Percentiles rank a stretch among this genome's conserved stretches.
Evolutionary conservation across 768 basidiomycete species (phyloP).

Genomic region (Phlebiopsis flavidoalba): DNA sequence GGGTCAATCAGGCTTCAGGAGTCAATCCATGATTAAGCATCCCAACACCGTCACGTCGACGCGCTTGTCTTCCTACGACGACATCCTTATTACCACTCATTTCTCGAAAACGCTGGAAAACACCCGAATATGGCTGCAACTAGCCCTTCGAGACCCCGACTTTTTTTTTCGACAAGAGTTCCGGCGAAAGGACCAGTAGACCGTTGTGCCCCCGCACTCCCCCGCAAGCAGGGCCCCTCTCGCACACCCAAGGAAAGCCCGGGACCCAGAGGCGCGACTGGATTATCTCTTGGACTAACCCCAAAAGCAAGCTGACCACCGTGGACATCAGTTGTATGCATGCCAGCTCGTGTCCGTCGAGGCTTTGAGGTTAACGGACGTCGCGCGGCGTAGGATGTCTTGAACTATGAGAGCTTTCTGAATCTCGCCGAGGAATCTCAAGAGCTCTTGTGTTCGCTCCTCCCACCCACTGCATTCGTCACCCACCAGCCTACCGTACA

Average conservation of each 20-base stretch:
- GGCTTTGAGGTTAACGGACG: neutral
- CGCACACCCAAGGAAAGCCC: conserved; percentile 4
- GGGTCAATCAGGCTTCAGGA: too few species aligned
- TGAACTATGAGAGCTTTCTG: conserved; percentile 20
- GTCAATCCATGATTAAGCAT: too few species aligned
- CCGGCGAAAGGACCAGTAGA: conserved; percentile 5
- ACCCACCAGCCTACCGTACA: conserved; percentile 16
- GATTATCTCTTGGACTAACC: conserved; percentile 37
- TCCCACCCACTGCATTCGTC: conserved; percentile 26
- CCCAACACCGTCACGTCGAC: too few species aligned
- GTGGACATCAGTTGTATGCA: conserved; percentile 44
- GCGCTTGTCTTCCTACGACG: too few species aligned
- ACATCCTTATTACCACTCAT: too few species aligned
- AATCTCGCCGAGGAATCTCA: conserved; percentile 23
- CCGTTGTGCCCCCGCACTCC: neutral
- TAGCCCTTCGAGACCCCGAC: conserved; percentile 1
- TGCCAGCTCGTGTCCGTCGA: neutral
- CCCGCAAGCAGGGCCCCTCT: neutral
- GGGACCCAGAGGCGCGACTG: conserved; percentile 21
- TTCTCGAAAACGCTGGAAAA: too few species aligned
- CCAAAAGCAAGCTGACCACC: conserved; percentile 44
- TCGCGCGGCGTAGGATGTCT: conserved; percentile 11
- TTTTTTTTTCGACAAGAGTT: conserved; percentile 11
- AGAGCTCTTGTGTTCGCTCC: conserved; percentile 18
- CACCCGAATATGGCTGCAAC: neutral